A percentile compares a stretch with the other conserved stretches of the same genome.
phyloP scores from a whole-genome alignment of 1,284 basidiomycete species.

The Pseudozyma hubeiensis region DNA sequence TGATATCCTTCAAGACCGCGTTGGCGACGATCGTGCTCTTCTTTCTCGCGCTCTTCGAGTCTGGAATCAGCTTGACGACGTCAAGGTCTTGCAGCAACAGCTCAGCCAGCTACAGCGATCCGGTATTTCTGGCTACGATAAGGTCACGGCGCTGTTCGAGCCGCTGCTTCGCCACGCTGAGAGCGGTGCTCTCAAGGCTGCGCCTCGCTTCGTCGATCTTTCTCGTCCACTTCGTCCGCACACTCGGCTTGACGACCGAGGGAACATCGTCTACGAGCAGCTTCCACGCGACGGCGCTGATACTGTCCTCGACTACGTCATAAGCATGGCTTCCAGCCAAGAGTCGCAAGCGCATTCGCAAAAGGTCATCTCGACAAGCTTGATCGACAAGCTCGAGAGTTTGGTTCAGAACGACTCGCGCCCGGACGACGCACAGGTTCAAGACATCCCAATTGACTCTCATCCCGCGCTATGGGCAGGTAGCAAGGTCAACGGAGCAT shows the following conservation, averaged over 20 bases:
- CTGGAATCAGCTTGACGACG: constrained; percentile 9
- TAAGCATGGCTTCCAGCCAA: constrained; percentile 92
- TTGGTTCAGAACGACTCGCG: neutral
- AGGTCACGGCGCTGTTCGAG: neutral
- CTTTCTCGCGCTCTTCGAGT: neutral
- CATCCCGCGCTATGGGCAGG: constrained; percentile 3
- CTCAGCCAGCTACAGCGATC: constrained; percentile 1
- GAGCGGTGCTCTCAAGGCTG: constrained; percentile 85
- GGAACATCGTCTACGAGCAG: constrained; percentile 93
- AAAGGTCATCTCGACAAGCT: neutral
- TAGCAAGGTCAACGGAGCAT: neutral
- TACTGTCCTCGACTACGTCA: constrained; percentile 96
- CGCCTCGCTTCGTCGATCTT: constrained; percentile 78
- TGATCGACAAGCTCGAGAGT: neutral
- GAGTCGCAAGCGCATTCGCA: neutral
- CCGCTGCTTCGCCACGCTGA: constrained; percentile 52
- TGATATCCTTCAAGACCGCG: constrained; percentile 77
- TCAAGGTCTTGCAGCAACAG: neutral
- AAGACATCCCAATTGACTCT: constrained; percentile 71
- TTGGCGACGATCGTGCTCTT: constrained; percentile 78
- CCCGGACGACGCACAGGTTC: neutral
- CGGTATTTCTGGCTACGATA: neutral
- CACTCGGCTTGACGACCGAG: constrained; percentile 84
- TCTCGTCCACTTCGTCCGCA: constrained; percentile 85
- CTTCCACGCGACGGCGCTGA: constrained; percentile 93